Base-by-base conservation (phyloP, 2,329 filamentous ascomycete genomes). In the Nigrospora sphaerica region DNA sequence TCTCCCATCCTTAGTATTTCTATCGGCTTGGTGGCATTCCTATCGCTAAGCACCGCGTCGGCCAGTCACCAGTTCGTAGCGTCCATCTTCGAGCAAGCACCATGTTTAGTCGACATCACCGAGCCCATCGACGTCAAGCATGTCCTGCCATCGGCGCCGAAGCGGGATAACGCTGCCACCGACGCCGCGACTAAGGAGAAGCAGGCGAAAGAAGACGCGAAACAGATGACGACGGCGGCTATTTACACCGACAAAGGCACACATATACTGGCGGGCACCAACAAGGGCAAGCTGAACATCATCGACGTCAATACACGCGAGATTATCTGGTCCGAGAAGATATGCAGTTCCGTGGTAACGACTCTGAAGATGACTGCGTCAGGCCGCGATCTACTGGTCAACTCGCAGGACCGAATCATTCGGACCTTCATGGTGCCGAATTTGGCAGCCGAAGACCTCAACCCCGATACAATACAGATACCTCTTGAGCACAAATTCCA, bases 401-500 rank as follows among this genome's bases (percentile, higher is more conserved):
- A 98, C 65, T 88, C 89, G 42, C 90, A 90, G 56, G 93, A 98
- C 66, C 85, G 93, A 45, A 92, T 97, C 51, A 95, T 98, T 60
- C 82, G 95, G 51, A 96, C 93, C 1, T 85, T 98, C 54, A 81
- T 89, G 52, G 77, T 98, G 54, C 93, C 95, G 1, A 88, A 96
- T 58, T 75, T 86, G 35, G 75, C 79, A 12, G 74, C 72, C 2
- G 70, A 78, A 13, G 79, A 86, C 57, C 76, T 95, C 38, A 87
- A 95, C 54, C 80, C 86, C 17, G 86, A 95, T 57, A 92, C 86
- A 28, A 85, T 98, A 58, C 85, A 92, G 57, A 74, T 98, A 36
- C 88, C 93, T 36, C 81, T 96, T 12, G 92, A 98, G 66, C 93
- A 98, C 70, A 97, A 96, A 62, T 98, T 97, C 58, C 91, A 97